Base-by-base conservation (phyloP, 2,329 filamentous ascomycete species). In the Chaetomium olivaceum region DNA sequence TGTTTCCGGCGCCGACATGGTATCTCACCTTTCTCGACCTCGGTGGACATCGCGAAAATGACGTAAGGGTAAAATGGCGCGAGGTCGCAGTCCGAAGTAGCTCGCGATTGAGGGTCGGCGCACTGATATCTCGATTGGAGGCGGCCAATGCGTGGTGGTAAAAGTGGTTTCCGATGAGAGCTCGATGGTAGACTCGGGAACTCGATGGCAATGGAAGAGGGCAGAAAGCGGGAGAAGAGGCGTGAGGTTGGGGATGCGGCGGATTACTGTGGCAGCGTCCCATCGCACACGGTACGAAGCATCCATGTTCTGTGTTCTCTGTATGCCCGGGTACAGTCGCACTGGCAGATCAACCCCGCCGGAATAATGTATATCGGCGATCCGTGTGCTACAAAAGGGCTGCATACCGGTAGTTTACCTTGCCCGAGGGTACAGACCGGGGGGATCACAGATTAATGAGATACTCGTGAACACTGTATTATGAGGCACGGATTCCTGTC, bases 21-120 rank as follows among this genome's bases (percentile, higher is more conserved):
- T 19, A 51, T 57, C 72, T 71, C 63, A 73, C 71, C 71, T 71
- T 72, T 67, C 56, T 70, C 65, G 16, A 62, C 61, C 64, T 70
- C 68, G 43, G 64, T 62, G 51, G 72, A 65, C 71, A 73, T 74
- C 61, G 68, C 66, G 67, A 68, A 68, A 63, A 74, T 74, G 72
- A 72, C 72, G 72, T 74, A 73, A 65, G 19, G 19, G 56, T 50
- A 16, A 52, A 62, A 33, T 57, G 52, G 63, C 61, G 55, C 67
- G 39, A 31, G 48, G 55, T 23, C 5, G 43, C n/a, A 55, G 33
- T n/a, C 16, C 46, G 14, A 55, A 60, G 16, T 21, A 43, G 33
- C 31, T 21, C 58, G 50, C 31, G 46, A 54, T 58, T 62, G 55
- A 25, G 54, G 3, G 57, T 33, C 27, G 58, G 61, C 27, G 39